A percentile compares a stretch with the other conserved stretches of the same genome.
Conservation (phyloP, 306 rosid genomes). For the Sechiopsis laciniata region DNA sequence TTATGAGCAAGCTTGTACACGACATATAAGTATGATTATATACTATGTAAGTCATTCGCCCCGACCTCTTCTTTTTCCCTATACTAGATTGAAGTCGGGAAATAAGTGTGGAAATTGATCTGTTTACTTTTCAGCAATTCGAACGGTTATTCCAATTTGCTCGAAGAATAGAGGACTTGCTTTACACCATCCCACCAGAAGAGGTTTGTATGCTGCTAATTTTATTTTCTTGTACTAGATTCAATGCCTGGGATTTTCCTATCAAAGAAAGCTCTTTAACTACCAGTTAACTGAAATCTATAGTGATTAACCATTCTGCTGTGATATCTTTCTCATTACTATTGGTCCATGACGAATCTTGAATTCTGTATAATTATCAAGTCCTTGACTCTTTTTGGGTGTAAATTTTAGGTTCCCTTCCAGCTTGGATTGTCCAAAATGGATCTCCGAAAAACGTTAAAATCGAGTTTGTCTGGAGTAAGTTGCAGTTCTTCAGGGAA, state of each 20-base stretch:
- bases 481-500: conserved; percentile 16
- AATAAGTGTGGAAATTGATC: background rate
- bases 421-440: conserved; percentile 82
- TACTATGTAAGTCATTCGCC: conserved; percentile 54
- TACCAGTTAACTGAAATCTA: no score
- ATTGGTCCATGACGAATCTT: background rate
- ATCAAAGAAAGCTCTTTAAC: no score
- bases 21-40: conserved; percentile 81
- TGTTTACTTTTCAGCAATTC: conserved; percentile 59
- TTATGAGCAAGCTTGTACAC: conserved; percentile 92
- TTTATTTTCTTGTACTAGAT: no score
- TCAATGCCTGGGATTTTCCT: no score
- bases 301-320: background rate
- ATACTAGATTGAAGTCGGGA: background rate
- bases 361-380: conserved; percentile 10
- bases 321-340: background rate
- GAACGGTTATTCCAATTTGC: conserved; percentile 96
- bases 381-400: background rate
- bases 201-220: conserved; percentile 50
- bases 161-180: conserved; percentile 75
- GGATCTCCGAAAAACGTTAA: conserved; percentile 82
- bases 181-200: conserved; percentile 69
- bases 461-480: conserved; percentile 88
- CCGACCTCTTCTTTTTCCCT: conserved; percentile 2
- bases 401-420: conserved; percentile 75